These are phyloP conservation scores for Sphaerulina vaccinii DNA, from an alignment of 2,329 filamentous ascomycete genomes.

Conservation along the genomic window DNA sequence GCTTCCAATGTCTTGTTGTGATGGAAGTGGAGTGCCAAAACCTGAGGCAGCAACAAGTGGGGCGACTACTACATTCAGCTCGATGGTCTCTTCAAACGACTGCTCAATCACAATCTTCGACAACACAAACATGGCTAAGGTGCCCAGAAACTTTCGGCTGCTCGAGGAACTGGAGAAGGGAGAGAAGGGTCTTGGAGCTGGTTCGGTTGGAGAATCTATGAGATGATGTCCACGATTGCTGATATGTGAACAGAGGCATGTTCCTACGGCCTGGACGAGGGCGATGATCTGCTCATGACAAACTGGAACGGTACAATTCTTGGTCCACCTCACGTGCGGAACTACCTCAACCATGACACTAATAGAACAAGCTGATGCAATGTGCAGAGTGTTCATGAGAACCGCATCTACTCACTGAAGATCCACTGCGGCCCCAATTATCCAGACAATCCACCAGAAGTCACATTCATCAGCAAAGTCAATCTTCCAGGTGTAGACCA, in stretches of 20 bases:
- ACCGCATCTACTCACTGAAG: conserved; percentile 96
- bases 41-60: too few species aligned
- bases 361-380: conserved; percentile 5
- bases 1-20: conserved; percentile 3
- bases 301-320: conserved; percentile 99
- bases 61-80: too few species aligned
- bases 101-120: too few species aligned
- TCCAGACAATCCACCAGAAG: conserved; percentile 81
- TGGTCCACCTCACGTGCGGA: conserved; percentile 85
- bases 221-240: conserved; percentile 7
- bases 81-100: too few species aligned
- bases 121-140: conserved; percentile 71
- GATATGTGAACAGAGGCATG: conserved; percentile 69
- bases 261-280: conserved; percentile 92
- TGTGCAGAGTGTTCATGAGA: conserved; percentile 85
- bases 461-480: conserved; percentile 90
- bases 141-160: conserved; percentile 93
- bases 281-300: conserved; percentile 92
- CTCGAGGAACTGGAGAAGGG: conserved; percentile 98
- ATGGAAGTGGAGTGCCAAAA: neutral
- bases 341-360: neutral
- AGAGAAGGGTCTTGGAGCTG: conserved; percentile 93
- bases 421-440: conserved; percentile 92
- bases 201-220: conserved; percentile 45
- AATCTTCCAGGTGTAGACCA: conserved; percentile 93